These are phyloP conservation scores for Prunus dulcis DNA, from an alignment of 306 rosid genomes.

Conservation along the genomic window DNA sequence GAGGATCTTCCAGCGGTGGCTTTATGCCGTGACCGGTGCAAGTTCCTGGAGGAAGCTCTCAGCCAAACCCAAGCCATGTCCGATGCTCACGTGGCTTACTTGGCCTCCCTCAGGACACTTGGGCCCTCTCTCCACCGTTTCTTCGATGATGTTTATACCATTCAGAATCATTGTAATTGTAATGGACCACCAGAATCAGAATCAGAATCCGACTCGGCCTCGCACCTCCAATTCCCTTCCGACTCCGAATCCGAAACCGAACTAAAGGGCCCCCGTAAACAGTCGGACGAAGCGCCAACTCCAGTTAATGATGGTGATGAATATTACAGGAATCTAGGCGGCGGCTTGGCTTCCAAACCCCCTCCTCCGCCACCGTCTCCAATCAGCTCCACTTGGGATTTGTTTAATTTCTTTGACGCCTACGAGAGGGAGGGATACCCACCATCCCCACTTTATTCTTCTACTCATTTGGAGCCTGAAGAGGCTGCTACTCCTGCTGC, in stretches of 20 bases:
- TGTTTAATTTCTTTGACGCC: slow-evolving; percentile 67
- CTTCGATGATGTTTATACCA: slow-evolving; percentile 23
- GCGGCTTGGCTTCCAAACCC: neutral
- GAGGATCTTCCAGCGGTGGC: slow-evolving; percentile 71
- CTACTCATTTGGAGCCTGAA: slow-evolving; percentile 13
- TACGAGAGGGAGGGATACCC: slow-evolving; percentile 30
- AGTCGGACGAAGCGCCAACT: slow-evolving; percentile 18
- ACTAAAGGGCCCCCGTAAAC: slow-evolving; percentile 19
- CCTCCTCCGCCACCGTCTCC: slow-evolving; percentile 69
- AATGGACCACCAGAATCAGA: slow-evolving; percentile 14
- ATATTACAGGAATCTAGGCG: neutral
- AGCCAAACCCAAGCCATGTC: slow-evolving; percentile 53
- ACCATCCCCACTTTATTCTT: slow-evolving; percentile 22
- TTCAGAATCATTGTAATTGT: too few relatives aligned
- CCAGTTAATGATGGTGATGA: neutral
- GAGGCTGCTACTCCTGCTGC: neutral
- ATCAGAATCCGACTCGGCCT: slow-evolving; percentile 39
- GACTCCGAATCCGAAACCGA: slow-evolving; percentile 22
- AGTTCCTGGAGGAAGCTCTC: slow-evolving; percentile 62
- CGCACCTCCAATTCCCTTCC: slow-evolving; percentile 37
- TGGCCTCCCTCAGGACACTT: slow-evolving; percentile 53
- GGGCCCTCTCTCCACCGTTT: slow-evolving; percentile 58
- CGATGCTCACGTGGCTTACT: slow-evolving; percentile 72
- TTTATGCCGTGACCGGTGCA: slow-evolving; percentile 85
- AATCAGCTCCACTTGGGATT: slow-evolving; percentile 66